A percentile compares a stretch with the other conserved stretches of the same genome.
Evolutionary conservation across 129 eudicot genomes (phyloP).

Genomic region (Arctium lappa): DNA sequence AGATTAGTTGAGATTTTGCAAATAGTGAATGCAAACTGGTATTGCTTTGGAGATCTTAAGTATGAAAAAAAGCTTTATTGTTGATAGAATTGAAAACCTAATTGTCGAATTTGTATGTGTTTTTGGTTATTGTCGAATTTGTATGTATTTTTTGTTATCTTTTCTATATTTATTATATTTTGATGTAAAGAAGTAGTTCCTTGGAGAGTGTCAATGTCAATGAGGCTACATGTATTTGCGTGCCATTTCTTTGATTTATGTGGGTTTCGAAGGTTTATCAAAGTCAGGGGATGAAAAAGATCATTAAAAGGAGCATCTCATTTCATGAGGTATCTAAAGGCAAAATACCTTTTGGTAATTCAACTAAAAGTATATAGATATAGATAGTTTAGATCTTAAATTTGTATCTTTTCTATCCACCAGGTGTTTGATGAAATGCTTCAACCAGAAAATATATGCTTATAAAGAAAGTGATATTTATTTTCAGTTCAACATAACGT

Average conservation of each 20-base stretch:
- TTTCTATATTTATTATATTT: not conserved
- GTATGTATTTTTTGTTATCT: no score
- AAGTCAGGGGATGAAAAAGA: slow-evolving; percentile 52
- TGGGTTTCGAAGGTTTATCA: slow-evolving; percentile 30
- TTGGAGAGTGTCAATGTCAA: not conserved
- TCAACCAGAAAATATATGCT: slow-evolving; percentile 7
- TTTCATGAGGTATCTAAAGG: slow-evolving; percentile 68
- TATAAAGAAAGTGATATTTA: not conserved
- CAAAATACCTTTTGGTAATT: not conserved
- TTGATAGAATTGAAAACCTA: no score
- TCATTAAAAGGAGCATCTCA: slow-evolving; percentile 58
- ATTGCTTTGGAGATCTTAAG: no score
- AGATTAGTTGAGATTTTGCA: not conserved
- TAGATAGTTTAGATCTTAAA: not conserved
- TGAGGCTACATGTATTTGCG: not conserved
- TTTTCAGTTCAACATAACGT: not conserved
- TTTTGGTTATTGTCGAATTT: no score
- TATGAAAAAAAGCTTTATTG: no score
- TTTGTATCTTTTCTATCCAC: not conserved
- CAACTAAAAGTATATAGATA: not conserved
- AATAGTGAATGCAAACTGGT: no score
- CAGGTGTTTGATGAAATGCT: slow-evolving; percentile 46
- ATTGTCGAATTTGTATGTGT: no score
- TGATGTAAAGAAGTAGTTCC: not conserved
- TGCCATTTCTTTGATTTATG: not conserved